Evolutionary conservation across 2,329 filamentous ascomycete species (phyloP).

Genomic region (Sclerotinia trifoliorum): DNA sequence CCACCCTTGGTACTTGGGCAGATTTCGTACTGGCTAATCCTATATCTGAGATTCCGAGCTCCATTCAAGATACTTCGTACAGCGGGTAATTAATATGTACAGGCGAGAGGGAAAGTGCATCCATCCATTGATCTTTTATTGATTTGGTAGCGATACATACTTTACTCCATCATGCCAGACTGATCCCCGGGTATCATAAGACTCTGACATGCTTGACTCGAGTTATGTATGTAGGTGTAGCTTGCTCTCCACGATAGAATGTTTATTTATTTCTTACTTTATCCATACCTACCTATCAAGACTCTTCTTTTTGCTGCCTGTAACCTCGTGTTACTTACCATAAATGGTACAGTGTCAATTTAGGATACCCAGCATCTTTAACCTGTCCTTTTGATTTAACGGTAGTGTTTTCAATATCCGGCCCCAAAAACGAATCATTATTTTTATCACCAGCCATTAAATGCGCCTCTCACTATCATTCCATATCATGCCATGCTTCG

Average conservation of each 20-base stretch:
- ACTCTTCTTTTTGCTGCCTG: background rate
- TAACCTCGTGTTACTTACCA: background rate
- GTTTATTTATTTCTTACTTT: background rate
- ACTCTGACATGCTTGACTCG: background rate
- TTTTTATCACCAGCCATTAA: conserved; percentile 1
- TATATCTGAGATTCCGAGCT: background rate
- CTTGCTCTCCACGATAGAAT: background rate
- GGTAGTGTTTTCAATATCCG: background rate
- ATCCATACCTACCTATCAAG: background rate
- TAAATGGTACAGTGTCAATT: conserved; percentile 3
- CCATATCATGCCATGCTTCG: background rate
- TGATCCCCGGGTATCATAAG: background rate
- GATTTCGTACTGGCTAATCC: background rate
- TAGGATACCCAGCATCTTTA: background rate
- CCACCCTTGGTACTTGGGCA: background rate
- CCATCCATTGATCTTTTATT: background rate
- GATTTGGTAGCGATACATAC: background rate
- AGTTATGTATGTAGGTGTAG: background rate
- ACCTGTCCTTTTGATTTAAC: conserved; percentile 1
- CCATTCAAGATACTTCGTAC: background rate
- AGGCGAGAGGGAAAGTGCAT: background rate
- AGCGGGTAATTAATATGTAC: background rate
- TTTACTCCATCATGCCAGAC: background rate
- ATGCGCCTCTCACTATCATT: background rate
- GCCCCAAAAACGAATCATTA: conserved; percentile 6